A percentile compares a stretch with the other conserved stretches of the same genome.
Evolutionary conservation across 768 basidiomycete species (phyloP).

Genomic region (Boletus tylopilopsis): DNA sequence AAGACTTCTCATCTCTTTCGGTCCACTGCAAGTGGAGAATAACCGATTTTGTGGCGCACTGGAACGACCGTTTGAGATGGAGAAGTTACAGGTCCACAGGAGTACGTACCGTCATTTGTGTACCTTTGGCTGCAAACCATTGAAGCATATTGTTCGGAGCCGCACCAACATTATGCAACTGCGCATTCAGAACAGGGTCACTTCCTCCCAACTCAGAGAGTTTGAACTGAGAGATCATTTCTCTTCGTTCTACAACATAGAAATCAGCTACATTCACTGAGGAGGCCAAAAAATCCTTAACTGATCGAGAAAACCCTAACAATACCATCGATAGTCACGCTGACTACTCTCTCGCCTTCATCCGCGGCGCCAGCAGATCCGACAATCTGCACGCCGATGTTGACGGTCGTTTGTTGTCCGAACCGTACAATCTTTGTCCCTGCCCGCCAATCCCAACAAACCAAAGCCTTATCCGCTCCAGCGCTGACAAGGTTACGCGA

Average conservation of each 20-base stretch:
- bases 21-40: slow-evolving; percentile 87
- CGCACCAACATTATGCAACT: slow-evolving; percentile 71
- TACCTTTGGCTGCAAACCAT: slow-evolving; percentile 91
- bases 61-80: not conserved
- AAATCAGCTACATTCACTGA: slow-evolving; percentile 4
- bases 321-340: slow-evolving; percentile 89
- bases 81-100: not conserved
- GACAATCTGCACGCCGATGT: slow-evolving; percentile 85
- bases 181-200: slow-evolving; percentile 63
- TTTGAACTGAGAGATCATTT: slow-evolving; percentile 93
- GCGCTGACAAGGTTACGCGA: slow-evolving; percentile 85
- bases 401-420: slow-evolving; percentile 90
- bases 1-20: slow-evolving; percentile 46
- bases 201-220: slow-evolving; percentile 69
- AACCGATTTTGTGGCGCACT: slow-evolving; percentile 88
- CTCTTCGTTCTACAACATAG: slow-evolving; percentile 47
- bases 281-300: slow-evolving; percentile 36
- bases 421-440: slow-evolving; percentile 88
- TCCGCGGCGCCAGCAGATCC: slow-evolving; percentile 37
- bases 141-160: slow-evolving; percentile 89
- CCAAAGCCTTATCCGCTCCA: slow-evolving; percentile 64
- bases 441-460: slow-evolving; percentile 89
- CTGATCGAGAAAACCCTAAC: slow-evolving; percentile 90
- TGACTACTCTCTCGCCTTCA: slow-evolving; percentile 82
- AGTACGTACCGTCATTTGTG: slow-evolving; percentile 77